phyloP scores from a whole-genome alignment of 495 filamentous ascomycete genomes.

The Penicillium paxilli region DNA sequence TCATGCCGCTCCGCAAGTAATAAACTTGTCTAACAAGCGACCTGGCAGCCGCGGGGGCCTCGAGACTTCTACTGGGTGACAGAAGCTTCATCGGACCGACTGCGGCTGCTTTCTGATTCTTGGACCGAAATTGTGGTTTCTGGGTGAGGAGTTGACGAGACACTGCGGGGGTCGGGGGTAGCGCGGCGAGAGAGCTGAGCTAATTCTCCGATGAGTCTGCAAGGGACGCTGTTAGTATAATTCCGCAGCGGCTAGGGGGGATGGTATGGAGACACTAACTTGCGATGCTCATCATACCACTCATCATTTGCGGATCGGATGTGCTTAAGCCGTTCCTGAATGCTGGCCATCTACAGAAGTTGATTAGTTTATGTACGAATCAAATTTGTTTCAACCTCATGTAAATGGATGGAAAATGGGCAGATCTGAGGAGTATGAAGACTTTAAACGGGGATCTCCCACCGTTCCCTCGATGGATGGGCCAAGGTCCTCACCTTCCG shows the following conservation, averaged over 20 bases:
- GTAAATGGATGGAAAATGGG: conserved; percentile 37
- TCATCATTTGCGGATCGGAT: conserved; percentile 46
- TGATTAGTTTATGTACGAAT: conserved; percentile 23
- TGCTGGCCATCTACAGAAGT: conserved; percentile 47
- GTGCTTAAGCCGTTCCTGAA: conserved; percentile 54
- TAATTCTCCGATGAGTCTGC: conserved; percentile 45
- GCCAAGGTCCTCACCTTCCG: conserved; percentile 56
- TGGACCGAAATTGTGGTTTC: conserved; percentile 19
- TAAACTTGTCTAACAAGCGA: neutral
- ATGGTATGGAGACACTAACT: conserved; percentile 24
- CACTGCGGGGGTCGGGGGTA: conserved; percentile 34
- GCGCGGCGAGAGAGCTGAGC: conserved; percentile 37
- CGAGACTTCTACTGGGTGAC: conserved; percentile 5
- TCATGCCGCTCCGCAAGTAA: conserved; percentile 7
- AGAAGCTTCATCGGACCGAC: conserved; percentile 11
- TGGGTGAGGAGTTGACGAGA: conserved; percentile 34
- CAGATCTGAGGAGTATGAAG: conserved; percentile 35
- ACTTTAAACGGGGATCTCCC: conserved; percentile 45
- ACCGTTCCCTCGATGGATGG: conserved; percentile 57
- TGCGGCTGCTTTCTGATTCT: conserved; percentile 22
- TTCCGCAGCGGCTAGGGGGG: neutral
- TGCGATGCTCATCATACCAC: conserved; percentile 47
- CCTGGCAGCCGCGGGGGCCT: neutral
- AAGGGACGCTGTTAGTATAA: neutral
- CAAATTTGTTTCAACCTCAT: conserved; percentile 23